phyloP scores from a whole-genome alignment of 345 rosid species.

The Lepidium africanum region DNA sequence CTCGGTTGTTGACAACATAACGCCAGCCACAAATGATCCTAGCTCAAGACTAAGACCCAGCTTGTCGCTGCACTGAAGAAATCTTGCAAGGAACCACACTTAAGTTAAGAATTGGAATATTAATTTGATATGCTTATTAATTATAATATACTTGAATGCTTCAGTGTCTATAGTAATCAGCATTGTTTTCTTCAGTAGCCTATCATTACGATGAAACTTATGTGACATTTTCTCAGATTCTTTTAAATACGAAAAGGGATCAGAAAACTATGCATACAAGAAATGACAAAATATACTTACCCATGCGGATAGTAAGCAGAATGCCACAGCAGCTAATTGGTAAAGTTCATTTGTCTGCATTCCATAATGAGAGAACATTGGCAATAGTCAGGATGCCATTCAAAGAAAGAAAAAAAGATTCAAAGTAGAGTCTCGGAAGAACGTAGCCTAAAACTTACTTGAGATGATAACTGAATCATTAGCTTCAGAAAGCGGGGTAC shows the following conservation, averaged over 20 bases:
- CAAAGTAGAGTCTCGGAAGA: not conserved
- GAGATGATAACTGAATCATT: slow-evolving; percentile 95
- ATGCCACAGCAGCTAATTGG: slow-evolving; percentile 98
- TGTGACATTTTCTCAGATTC: not conserved
- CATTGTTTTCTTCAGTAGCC: not conserved
- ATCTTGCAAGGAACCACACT: slow-evolving; percentile 25
- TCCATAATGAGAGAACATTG: slow-evolving; percentile 19
- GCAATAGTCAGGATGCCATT: not conserved
- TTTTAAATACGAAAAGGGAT: not conserved
- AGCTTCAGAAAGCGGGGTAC: slow-evolving; percentile 95
- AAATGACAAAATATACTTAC: slow-evolving; percentile 41
- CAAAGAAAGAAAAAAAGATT: not conserved
- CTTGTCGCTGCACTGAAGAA: slow-evolving; percentile 98
- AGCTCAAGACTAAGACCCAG: slow-evolving; percentile 98
- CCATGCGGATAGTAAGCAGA: slow-evolving; percentile 99
- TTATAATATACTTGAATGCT: not conserved
- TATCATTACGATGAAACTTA: not conserved
- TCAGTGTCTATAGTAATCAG: not conserved
- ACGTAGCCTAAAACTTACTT: slow-evolving; percentile 45
- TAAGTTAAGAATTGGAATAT: not conserved
- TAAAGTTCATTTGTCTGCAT: slow-evolving; percentile 95
- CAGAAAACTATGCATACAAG: not conserved
- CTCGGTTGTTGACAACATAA: slow-evolving; percentile 96
- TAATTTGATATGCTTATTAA: not conserved
- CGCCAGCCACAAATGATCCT: slow-evolving; percentile 98